phyloP scores from a whole-genome alignment of 2,329 filamentous ascomycete genomes.

The Coniella vitis region DNA sequence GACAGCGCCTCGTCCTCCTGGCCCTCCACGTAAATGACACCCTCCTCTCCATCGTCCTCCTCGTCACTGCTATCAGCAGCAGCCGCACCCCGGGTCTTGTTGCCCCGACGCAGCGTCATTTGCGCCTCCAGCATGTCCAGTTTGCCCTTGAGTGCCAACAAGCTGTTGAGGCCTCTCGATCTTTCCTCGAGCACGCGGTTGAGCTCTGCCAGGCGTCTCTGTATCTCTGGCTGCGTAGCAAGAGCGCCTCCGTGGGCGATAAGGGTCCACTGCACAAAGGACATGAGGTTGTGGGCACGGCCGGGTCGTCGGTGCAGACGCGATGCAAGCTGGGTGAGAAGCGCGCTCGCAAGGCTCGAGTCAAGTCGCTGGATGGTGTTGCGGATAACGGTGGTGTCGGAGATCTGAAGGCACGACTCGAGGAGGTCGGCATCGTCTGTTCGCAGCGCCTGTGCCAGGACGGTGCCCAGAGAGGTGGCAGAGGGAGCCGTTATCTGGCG shows the following conservation, averaged over 20 bases:
- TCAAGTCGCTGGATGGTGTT: constrained; percentile 88
- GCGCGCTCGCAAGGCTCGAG: constrained; percentile 68
- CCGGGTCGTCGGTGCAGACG: constrained; percentile 82
- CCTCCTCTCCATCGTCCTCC: constrained; percentile 58
- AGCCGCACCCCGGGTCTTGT: constrained; percentile 40
- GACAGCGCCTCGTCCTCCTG: constrained; percentile 50
- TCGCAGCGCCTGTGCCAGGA: constrained; percentile 87
- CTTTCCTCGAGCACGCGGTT: constrained; percentile 85
- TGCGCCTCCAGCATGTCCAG: constrained; percentile 91
- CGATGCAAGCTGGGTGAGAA: constrained; percentile 80
- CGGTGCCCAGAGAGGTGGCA: constrained; percentile 77
- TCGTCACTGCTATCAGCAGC: constrained; percentile 48
- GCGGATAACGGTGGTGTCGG: constrained; percentile 69
- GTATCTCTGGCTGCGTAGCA: constrained; percentile 75
- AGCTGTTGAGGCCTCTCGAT: constrained; percentile 70
- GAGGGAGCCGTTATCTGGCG: constrained; percentile 54
- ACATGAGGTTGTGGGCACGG: constrained; percentile 81
- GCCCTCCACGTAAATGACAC: constrained; percentile 81
- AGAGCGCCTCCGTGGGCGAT: constrained; percentile 88
- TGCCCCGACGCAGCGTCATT: constrained; percentile 62
- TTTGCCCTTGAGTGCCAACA: constrained; percentile 88
- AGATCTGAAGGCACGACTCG: constrained; percentile 83
- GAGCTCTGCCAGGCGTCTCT: constrained; percentile 69
- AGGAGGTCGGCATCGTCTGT: constrained; percentile 87
- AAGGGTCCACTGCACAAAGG: constrained; percentile 94